These are phyloP conservation scores for Gnetum montanum DNA, from an alignment of 75 land plant species.

Conservation along the genomic window DNA sequence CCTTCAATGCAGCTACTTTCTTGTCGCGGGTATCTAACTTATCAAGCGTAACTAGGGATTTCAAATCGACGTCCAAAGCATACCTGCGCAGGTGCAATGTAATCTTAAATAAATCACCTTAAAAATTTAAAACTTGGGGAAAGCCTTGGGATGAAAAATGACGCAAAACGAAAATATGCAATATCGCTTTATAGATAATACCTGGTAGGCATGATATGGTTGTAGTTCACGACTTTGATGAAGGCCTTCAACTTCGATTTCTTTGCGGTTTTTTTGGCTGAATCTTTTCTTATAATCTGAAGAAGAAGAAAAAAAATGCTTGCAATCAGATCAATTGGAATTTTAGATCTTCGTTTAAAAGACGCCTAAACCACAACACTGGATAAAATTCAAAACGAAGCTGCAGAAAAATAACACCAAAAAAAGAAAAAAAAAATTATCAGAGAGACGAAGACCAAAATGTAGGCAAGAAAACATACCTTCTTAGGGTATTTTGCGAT, in stretches of 20 bases:
- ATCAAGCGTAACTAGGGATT: slow-evolving; percentile 31
- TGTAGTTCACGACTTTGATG: slow-evolving; percentile 29
- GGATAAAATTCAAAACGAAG: neutral
- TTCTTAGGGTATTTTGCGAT: slow-evolving; percentile 41
- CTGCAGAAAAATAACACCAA: neutral
- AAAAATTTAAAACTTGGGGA: too few relatives aligned
- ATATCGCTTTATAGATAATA: too few relatives aligned
- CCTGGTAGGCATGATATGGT: too few relatives aligned
- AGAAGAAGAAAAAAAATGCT: neutral
- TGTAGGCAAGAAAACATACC: slow-evolving; percentile 11
- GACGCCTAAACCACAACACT: neutral
- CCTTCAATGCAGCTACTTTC: slow-evolving; percentile 36
- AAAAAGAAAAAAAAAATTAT: neutral
- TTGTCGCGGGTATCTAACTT: slow-evolving; percentile 36
- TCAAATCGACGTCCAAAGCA: slow-evolving; percentile 52
- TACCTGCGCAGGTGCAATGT: too few relatives aligned
- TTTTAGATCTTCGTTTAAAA: neutral
- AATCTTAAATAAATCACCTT: too few relatives aligned
- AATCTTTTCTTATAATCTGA: slow-evolving; percentile 24
- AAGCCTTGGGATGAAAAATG: too few relatives aligned
- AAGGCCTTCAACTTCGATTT: slow-evolving; percentile 31
- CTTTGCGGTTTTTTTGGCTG: slow-evolving; percentile 28
- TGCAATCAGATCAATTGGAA: neutral
- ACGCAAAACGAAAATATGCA: too few relatives aligned
- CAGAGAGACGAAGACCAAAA: neutral